Evolutionary conservation across 1,139 yeast genomes (phyloP).

Genomic region (Scheffersomyces insectosa): DNA sequence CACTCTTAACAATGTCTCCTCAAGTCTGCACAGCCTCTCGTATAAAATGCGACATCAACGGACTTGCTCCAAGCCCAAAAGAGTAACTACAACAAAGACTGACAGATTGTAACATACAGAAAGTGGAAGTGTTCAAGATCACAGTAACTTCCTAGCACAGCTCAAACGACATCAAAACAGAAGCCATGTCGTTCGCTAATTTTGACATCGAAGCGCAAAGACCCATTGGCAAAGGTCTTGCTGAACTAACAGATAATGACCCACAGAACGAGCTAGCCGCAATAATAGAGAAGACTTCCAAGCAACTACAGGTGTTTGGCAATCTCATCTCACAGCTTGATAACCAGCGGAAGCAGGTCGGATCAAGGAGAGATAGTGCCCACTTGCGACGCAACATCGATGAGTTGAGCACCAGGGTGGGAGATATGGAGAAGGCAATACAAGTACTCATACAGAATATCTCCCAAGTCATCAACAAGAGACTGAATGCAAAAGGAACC

Average conservation of each 20-base stretch:
- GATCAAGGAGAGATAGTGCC: slow-evolving; percentile 53
- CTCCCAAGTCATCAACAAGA: slow-evolving; percentile 34
- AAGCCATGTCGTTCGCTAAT: slow-evolving; percentile 60
- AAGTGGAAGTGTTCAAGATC: no score
- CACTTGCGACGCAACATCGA: slow-evolving; percentile 44
- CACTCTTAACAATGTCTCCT: no score
- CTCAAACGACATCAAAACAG: background rate
- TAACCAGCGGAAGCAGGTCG: slow-evolving; percentile 49
- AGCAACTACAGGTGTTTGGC: slow-evolving; percentile 51
- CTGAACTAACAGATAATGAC: slow-evolving; percentile 4
- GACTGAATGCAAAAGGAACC: slow-evolving; percentile 18
- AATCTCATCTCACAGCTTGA: slow-evolving; percentile 50
- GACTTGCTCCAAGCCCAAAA: no score
- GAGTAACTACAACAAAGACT: no score
- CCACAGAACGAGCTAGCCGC: slow-evolving; percentile 29
- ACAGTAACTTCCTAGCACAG: background rate
- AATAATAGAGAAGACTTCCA: slow-evolving; percentile 37
- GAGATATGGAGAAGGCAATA: slow-evolving; percentile 35
- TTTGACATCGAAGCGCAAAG: slow-evolving; percentile 59
- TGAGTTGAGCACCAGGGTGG: slow-evolving; percentile 24
- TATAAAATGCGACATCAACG: no score
- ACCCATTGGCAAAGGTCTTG: slow-evolving; percentile 12
- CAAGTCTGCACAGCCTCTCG: no score
- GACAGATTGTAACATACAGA: no score
- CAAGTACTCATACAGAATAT: slow-evolving; percentile 31